Base-by-base conservation (phyloP, 73 alveolate species). In the Durusdinium trenchii region DNA sequence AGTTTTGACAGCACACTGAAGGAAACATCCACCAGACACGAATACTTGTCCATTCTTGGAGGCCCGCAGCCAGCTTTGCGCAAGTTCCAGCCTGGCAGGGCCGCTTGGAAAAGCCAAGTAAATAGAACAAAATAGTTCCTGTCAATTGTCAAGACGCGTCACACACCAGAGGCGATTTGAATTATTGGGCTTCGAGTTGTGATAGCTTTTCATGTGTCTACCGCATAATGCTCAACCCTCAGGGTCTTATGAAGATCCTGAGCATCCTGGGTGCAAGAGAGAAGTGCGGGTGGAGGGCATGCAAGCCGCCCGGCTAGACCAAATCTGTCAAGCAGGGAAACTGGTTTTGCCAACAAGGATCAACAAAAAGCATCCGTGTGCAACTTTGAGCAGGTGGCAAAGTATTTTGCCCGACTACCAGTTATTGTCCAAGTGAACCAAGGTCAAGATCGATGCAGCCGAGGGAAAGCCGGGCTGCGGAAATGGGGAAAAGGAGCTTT, bases 401-500 rank as follows among this genome's bases (percentile, higher is more conserved):
- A n/a, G n/a, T n/a, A n/a, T n/a, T n/a, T n/a, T n/a, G n/a, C n/a
- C n/a, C n/a, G n/a, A n/a, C n/a, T n/a, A n/a, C n/a, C n/a, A n/a
- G n/a, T n/a, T n/a, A n/a, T n/a, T n/a, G n/a, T n/a, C n/a, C n/a
- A n/a, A n/a, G n/a, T n/a, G n/a, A n/a, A n/a, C n/a, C 6, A 36
- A 90, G 98, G 98, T 91, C 73, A 91, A 50, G 73, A 91, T 91
- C 48, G 89, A 67, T 23, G 98, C 98, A 1, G 98, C 89, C 23
- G 98, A 91, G 47, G 98, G 98, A 16, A 91, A 91, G 32, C 98
- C 98, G 1, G 98, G 98, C 98, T 91, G 98, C 64, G 98, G 98
- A 14, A 91, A 91, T 45, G 98, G 98, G 32, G 98, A 91, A 78
- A 91, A 91, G 98, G 98, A 51, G n/a, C 16, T 38, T 0, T 0